A percentile compares a stretch with the other conserved stretches of the same genome.
These are phyloP conservation scores for Polyplosphaeria fusca DNA, from an alignment of 495 filamentous ascomycete species.

Conservation along the genomic window DNA sequence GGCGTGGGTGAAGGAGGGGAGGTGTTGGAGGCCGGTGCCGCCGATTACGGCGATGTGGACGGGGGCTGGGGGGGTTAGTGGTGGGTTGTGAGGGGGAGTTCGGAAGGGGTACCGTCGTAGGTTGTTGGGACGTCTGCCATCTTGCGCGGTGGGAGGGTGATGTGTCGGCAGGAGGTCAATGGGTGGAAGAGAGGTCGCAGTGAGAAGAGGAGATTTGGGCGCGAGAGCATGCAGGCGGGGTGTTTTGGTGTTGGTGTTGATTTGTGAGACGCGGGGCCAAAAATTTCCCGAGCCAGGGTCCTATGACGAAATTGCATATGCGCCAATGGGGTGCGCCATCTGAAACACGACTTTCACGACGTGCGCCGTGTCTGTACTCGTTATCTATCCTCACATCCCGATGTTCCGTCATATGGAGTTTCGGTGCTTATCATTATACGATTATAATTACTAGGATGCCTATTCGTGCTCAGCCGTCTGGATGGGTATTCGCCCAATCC, in stretches of 20 bases:
- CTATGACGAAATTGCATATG: no score
- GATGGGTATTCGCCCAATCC: no score
- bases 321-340: no score
- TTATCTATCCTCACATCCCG: no score
- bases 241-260: background rate
- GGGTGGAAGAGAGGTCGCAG: background rate
- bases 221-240: background rate
- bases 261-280: no score
- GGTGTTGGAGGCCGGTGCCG: constrained; percentile 79
- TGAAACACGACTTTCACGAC: no score
- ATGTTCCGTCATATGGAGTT: no score
- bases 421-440: no score
- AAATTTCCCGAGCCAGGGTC: no score
- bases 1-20: constrained; percentile 73
- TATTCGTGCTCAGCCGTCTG: no score
- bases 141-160: constrained; percentile 14
- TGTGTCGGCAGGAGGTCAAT: background rate
- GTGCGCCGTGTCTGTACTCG: no score
- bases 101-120: constrained; percentile 21
- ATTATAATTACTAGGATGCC: no score
- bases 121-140: constrained; percentile 33
- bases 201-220: background rate
- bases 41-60: constrained; percentile 94
- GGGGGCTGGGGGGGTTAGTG: constrained; percentile 51
- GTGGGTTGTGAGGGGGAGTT: background rate